These are phyloP conservation scores for Syzygium syzygioides DNA, from an alignment of 441 rosid genomes.

Conservation along the genomic window DNA sequence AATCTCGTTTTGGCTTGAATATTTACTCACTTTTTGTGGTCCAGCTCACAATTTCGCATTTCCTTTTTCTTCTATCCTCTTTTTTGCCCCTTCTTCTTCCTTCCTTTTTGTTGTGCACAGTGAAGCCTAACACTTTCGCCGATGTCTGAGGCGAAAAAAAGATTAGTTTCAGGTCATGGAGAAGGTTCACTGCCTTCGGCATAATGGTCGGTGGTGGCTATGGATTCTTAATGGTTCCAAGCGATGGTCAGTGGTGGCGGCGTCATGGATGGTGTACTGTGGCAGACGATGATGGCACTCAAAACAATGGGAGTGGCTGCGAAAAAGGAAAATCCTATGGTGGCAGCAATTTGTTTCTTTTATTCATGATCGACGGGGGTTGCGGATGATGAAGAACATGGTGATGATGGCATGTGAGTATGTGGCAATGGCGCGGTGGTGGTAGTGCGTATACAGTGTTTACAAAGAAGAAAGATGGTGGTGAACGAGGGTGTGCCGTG, in stretches of 20 bases:
- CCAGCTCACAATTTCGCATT: not conserved
- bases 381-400: not conserved
- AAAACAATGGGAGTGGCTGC: not conserved
- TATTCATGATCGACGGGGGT: not conserved
- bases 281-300: not conserved
- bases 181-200: not conserved
- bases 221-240: not conserved
- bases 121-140: not conserved
- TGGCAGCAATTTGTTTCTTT: not conserved
- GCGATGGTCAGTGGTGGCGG: not conserved
- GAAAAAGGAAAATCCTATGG: not conserved
- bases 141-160: not conserved
- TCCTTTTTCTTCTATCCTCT: not conserved
- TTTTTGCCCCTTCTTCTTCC: not conserved
- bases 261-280: not conserved
- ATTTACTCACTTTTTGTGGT: not conserved
- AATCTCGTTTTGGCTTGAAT: not conserved
- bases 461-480: not conserved
- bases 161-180: not conserved
- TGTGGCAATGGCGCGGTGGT: fast-evolving
- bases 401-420: not conserved
- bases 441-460: not conserved
- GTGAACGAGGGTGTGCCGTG: not conserved
- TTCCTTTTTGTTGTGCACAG: not conserved
- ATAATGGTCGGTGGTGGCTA: not conserved